A percentile compares a stretch with the other conserved stretches of the same genome.
Conservation (phyloP, 805 yeast genomes). For the Ogataea nakhonphanomensis region DNA sequence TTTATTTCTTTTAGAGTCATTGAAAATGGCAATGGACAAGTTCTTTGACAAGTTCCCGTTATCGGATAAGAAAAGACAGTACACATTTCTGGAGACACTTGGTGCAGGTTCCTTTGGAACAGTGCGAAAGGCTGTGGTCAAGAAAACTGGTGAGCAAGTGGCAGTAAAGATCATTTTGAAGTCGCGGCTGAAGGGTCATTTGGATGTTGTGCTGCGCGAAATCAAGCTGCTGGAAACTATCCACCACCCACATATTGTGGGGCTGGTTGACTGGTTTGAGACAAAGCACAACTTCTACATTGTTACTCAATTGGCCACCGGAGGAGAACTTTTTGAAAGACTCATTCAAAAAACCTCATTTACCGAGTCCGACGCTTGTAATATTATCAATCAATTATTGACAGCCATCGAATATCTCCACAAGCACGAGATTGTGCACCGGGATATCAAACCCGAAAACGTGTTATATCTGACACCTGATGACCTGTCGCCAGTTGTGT, state of each 20-base stretch:
- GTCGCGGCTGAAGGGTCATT: constrained; percentile 69
- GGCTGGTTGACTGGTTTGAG: constrained; percentile 90
- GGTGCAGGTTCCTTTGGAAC: constrained; percentile 97
- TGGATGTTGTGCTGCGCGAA: constrained; percentile 73
- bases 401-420: constrained; percentile 81
- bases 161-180: constrained; percentile 88
- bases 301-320: constrained; percentile 91
- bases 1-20: not conserved
- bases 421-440: constrained; percentile 73
- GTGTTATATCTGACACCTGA: constrained; percentile 64
- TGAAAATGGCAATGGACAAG: constrained; percentile 11
- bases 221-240: constrained; percentile 63
- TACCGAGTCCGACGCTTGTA: constrained; percentile 84
- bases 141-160: constrained; percentile 57
- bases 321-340: constrained; percentile 92
- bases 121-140: constrained; percentile 66
- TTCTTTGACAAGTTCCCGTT: constrained; percentile 15
- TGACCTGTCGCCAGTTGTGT: constrained; percentile 68
- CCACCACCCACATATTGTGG: constrained; percentile 83
- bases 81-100: constrained; percentile 75
- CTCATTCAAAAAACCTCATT: constrained; percentile 77
- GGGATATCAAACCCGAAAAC: constrained; percentile 95
- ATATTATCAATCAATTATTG: constrained; percentile 68
- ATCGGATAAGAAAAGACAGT: constrained; percentile 54
- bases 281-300: constrained; percentile 87